Conservation (phyloP, 108 stramenopile genomes). For the Skeletonema potamos region DNA sequence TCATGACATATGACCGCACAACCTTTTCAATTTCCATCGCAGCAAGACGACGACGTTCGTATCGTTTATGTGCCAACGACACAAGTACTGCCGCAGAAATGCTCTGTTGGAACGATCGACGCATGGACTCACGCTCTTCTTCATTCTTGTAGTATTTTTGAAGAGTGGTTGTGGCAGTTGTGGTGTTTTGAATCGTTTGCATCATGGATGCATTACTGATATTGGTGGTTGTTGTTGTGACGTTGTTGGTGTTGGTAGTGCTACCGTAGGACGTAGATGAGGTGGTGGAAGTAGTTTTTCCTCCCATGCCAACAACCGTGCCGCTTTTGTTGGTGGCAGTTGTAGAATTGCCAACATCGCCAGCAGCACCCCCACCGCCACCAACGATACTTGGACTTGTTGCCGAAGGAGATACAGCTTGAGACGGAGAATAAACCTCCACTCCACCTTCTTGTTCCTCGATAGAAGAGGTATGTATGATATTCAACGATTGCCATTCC, state of each 20-base stretch:
- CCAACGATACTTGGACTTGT: neutral
- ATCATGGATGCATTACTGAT: conserved; percentile 16
- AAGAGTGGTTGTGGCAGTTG: conserved; percentile 21
- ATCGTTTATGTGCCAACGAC: conserved; percentile 86
- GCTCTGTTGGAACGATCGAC: conserved; percentile 77
- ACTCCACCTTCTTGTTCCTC: neutral
- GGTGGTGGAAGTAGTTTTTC: no score
- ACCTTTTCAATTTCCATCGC: conserved; percentile 93
- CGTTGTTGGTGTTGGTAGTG: no score
- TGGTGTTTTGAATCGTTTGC: conserved; percentile 9
- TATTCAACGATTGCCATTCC: neutral
- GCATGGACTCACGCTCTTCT: conserved; percentile 72
- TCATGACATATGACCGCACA: conserved; percentile 66
- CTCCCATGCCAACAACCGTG: no score
- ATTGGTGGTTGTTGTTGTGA: neutral
- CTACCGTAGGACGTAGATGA: no score
- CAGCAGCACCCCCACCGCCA: neutral
- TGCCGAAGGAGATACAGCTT: neutral
- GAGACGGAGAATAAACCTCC: neutral
- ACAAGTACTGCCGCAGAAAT: conserved; percentile 83
- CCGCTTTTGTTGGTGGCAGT: no score
- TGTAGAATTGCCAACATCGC: neutral
- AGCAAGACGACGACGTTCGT: conserved; percentile 84
- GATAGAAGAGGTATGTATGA: neutral
- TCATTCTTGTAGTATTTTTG: conserved; percentile 45